Percentiles rank a stretch among this genome's conserved stretches.
Evolutionary conservation across 2,329 filamentous ascomycete species (phyloP).

Genomic region (Chrysoporthe deuterocubensis): DNA sequence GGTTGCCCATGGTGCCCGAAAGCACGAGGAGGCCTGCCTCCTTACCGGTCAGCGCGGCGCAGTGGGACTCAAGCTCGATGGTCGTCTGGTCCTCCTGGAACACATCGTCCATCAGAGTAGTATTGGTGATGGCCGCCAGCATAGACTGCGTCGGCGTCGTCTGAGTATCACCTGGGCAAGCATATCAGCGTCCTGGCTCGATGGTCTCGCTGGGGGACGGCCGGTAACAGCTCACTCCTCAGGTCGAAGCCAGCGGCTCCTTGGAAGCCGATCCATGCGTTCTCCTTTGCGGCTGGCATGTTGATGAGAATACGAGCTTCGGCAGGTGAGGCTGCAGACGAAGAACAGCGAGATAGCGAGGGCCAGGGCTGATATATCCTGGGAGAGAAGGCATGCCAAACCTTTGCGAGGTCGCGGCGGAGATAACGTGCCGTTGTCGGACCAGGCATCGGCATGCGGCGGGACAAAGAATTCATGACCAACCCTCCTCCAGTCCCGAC

Average conservation of each 20-base stretch:
- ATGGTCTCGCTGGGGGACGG: neutral
- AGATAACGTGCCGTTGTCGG: constrained; percentile 13
- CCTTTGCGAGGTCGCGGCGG: neutral
- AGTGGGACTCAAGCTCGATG: constrained; percentile 71
- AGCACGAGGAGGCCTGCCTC: constrained; percentile 80
- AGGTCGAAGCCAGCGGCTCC: constrained; percentile 46
- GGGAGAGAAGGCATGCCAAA: neutral
- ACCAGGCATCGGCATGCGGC: constrained; percentile 3
- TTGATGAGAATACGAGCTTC: neutral
- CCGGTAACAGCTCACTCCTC: constrained; percentile 39
- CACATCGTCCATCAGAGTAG: constrained; percentile 82
- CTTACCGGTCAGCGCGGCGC: constrained; percentile 75
- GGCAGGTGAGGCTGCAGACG: constrained; percentile 4
- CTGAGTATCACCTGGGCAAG: constrained; percentile 52
- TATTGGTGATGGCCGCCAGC: constrained; percentile 76
- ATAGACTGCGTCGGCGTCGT: constrained; percentile 81
- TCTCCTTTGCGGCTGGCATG: constrained; percentile 25
- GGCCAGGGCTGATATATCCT: neutral
- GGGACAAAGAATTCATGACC: constrained; percentile 4
- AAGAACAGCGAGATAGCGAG: neutral
- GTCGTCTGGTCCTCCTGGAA: constrained; percentile 81
- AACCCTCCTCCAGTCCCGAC: neutral
- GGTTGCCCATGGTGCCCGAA: constrained; percentile 94
- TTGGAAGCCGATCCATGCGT: constrained; percentile 44
- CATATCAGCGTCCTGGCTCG: constrained; percentile 3